Evolutionary conservation across 257 asterid species (phyloP), one percentile per base, ranked within the genome.

Genomic region (Fraxinus cuspidata): DNA sequence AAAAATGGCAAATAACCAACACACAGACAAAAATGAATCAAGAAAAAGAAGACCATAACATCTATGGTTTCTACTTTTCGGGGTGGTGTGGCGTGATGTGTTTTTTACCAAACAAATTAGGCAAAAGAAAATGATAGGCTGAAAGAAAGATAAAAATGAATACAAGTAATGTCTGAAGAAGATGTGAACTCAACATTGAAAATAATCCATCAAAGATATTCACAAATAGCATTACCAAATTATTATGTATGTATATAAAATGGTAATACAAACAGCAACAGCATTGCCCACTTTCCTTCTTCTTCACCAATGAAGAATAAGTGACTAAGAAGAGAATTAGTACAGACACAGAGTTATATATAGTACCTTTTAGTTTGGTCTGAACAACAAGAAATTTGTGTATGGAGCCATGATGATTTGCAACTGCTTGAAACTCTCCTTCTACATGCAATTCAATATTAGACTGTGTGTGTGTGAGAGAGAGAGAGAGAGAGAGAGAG

Each of bases 181-280:
- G 82, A 83, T 73, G 83, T 79, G 75, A 83, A 81, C 82, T 81
- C 69, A 58, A 56, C 80, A 58, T 71, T 60, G 83, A 76, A 79
- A 77, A 70, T 37, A 74, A 71, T 78, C 84, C 89, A 34, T 4
- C 37, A 15, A 74, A 69, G 82, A 84, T 87, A 72, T 81, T 69
- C 74, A 73, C 69, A 73, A 15, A 11, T 38, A 38, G 32, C 32
- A 29, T 29, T 28, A 80, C 49, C 38, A 18, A n/a, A 29, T 21
- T 35, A 12, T 0, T 18, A 7, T 5, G 29, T 71, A 13, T 51
- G 16, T 19, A 53, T 19, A 53, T 53, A 53, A 49, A n/a, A 49
- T 47, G 56, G 56, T 7, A 49, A 1, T 67, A 27, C 70, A 77
- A 34, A 37, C 65, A 37, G 32, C 32, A 29, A 37, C n/a, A 67